A percentile compares a stretch with the other conserved stretches of the same genome.
Evolutionary conservation across 768 basidiomycete genomes (phyloP).

Genomic region (Suillus plorans): DNA sequence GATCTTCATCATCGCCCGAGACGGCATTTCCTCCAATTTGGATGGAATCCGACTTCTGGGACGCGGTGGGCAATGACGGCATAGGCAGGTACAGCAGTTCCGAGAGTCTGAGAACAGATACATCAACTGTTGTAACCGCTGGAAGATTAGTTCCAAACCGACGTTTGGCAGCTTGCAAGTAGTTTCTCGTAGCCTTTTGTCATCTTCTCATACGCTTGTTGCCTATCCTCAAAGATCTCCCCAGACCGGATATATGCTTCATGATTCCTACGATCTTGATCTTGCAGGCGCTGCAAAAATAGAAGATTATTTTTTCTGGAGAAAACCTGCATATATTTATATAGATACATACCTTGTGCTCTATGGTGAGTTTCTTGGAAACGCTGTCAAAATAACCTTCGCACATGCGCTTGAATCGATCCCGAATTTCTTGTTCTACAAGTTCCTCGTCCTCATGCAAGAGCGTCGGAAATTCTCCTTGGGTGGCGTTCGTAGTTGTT

Average conservation of each 20-base stretch:
- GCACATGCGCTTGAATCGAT: constrained; percentile 90
- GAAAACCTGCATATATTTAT: constrained; percentile 17
- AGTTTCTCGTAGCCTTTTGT: constrained; percentile 93
- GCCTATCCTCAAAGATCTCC: constrained; percentile 98
- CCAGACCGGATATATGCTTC: constrained; percentile 99
- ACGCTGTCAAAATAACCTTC: constrained; percentile 92
- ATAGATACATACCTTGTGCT: constrained; percentile 68
- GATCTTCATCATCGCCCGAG: constrained; percentile 58
- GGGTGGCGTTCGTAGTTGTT: constrained; percentile 30
- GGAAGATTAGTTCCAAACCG: constrained; percentile 24
- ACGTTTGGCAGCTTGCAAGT: constrained; percentile 87
- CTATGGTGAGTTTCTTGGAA: constrained; percentile 86
- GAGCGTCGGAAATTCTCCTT: constrained; percentile 41
- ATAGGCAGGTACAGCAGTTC: constrained; percentile 85
- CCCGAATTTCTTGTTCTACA: constrained; percentile 82
- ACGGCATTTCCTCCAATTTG: constrained; percentile 56
- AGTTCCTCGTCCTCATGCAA: constrained; percentile 65
- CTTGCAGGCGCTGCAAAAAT: constrained; percentile 77
- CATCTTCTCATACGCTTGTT: constrained; percentile 99
- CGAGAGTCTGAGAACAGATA: constrained; percentile 59
- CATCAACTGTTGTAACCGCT: constrained; percentile 12
- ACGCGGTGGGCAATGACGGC: constrained; percentile 79
- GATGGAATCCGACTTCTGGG: constrained; percentile 81
- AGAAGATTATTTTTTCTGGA: not conserved
- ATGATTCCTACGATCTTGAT: constrained; percentile 94